Conservation (phyloP, 2,329 filamentous ascomycete species). For the Chaetomium sp. region DNA sequence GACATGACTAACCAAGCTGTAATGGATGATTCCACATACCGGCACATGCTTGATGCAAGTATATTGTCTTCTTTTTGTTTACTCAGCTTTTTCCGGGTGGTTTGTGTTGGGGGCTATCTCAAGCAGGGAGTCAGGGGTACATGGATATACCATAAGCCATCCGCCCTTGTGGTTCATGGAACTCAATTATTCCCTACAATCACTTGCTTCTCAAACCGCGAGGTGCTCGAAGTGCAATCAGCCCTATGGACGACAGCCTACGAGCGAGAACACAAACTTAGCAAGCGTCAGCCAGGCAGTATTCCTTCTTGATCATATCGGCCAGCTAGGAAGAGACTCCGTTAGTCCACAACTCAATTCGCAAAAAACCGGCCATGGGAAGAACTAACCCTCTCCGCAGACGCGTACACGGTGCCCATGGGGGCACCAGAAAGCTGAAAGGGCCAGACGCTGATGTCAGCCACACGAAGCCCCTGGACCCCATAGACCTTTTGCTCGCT, state of each 20-base stretch:
- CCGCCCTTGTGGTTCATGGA: not conserved
- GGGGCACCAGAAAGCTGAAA: slow-evolving; percentile 32
- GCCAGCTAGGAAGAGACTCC: slow-evolving; percentile 27
- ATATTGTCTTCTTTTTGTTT: not conserved
- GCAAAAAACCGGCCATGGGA: too few species aligned
- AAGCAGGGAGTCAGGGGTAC: not conserved
- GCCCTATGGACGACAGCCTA: not conserved
- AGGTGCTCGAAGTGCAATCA: not conserved
- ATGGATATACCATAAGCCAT: too few species aligned
- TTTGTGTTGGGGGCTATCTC: not conserved
- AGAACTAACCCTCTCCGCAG: slow-evolving; percentile 28
- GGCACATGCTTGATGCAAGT: not conserved
- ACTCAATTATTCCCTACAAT: not conserved
- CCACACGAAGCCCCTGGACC: slow-evolving; percentile 27
- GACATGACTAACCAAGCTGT: not conserved
- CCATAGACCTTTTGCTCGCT: slow-evolving; percentile 31
- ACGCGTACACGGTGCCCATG: slow-evolving; percentile 34
- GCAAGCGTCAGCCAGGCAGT: slow-evolving; percentile 23
- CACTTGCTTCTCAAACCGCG: not conserved
- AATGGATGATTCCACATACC: not conserved
- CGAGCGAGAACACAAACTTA: not conserved
- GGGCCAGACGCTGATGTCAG: slow-evolving; percentile 33
- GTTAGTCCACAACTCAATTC: not conserved
- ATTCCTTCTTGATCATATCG: slow-evolving; percentile 33
- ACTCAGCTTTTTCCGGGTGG: not conserved